These are phyloP conservation scores for Suillus alpinus DNA, from an alignment of 768 basidiomycete species.

Conservation along the genomic window DNA sequence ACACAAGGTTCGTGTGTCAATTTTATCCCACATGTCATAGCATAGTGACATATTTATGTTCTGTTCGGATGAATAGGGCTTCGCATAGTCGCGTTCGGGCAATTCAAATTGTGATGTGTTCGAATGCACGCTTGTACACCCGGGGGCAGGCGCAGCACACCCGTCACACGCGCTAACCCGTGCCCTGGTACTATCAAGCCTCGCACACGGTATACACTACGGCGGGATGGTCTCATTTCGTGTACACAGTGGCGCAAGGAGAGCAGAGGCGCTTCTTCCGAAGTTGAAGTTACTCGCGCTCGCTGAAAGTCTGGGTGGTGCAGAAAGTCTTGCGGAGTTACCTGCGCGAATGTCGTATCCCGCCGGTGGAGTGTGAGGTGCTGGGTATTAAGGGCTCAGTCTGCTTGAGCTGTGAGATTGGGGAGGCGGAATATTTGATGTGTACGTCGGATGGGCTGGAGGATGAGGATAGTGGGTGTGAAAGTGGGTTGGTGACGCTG, in stretches of 20 bases:
- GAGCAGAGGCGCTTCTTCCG: constrained; percentile 66
- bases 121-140: no score
- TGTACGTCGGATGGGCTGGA: constrained; percentile 61
- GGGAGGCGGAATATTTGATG: constrained; percentile 82
- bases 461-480: constrained; percentile 25
- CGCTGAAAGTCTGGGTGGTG: constrained; percentile 88
- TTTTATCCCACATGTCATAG: no score
- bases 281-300: constrained; percentile 67
- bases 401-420: constrained; percentile 82
- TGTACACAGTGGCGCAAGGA: constrained; percentile 45
- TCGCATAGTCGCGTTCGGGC: no score
- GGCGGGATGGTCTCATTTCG: constrained; percentile 86
- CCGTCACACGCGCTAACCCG: no score
- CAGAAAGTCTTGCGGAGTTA: constrained; percentile 82
- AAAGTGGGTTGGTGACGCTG: background rate
- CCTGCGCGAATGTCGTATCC: constrained; percentile 86
- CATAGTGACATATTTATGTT: no score
- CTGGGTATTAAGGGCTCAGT: no score
- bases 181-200: no score
- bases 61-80: no score
- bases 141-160: no score
- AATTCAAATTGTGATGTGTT: no score
- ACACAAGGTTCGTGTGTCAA: no score
- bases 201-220: constrained; percentile 46
- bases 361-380: constrained; percentile 66